Percentiles rank a stretch among this genome's conserved stretches.
Evolutionary conservation across 768 basidiomycete genomes (phyloP).

Genomic region (Suillus luteus): DNA sequence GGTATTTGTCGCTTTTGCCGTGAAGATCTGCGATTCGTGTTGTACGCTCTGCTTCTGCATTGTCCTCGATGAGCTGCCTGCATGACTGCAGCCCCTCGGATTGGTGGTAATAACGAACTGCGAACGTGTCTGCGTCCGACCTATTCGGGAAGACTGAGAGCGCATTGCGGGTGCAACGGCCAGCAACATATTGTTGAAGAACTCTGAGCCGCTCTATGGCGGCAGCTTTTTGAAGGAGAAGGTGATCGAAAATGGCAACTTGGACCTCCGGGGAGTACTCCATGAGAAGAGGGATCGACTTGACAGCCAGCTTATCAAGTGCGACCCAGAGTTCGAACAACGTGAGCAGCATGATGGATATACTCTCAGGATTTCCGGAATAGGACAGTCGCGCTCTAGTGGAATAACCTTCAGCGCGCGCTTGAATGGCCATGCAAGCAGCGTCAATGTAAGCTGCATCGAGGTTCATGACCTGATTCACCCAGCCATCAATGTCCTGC

Average conservation of each 20-base stretch:
- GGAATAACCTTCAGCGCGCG: slow-evolving; percentile 30
- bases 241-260: slow-evolving; percentile 36
- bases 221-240: slow-evolving; percentile 40
- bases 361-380: slow-evolving; percentile 37
- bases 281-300: slow-evolving; percentile 38
- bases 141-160: slow-evolving; percentile 33
- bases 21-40: slow-evolving; percentile 32
- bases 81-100: slow-evolving; percentile 24
- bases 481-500: slow-evolving; percentile 36
- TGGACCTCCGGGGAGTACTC: slow-evolving; percentile 51
- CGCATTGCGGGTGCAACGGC: slow-evolving; percentile 24
- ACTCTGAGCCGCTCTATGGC: slow-evolving; percentile 32
- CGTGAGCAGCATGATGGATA: slow-evolving; percentile 45
- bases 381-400: slow-evolving; percentile 31
- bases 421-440: slow-evolving; percentile 30
- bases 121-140: slow-evolving; percentile 27
- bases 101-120: slow-evolving; percentile 35
- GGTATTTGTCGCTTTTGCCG: slow-evolving; percentile 21
- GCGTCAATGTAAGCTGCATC: slow-evolving; percentile 20
- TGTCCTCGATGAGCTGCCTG: slow-evolving; percentile 29
- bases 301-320: slow-evolving; percentile 40
- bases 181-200: slow-evolving; percentile 33
- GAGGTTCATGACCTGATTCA: slow-evolving; percentile 16
- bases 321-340: slow-evolving; percentile 51
- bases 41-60: slow-evolving; percentile 23